phyloP scores from a whole-genome alignment of 2,329 filamentous ascomycete genomes.

The Arthrobotrys pseudoclavata region DNA sequence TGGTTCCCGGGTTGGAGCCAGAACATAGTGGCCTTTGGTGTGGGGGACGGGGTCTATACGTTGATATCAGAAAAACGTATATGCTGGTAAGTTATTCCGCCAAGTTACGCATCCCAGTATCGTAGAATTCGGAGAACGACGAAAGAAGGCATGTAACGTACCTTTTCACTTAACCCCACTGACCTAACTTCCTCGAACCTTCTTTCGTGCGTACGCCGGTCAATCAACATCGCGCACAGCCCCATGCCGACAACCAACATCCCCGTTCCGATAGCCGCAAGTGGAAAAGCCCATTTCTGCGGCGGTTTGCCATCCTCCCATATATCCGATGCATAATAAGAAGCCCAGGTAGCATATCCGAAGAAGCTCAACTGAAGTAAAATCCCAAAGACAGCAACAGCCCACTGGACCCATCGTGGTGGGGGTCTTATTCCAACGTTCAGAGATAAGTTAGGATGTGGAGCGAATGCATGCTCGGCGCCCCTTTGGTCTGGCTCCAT shows the following conservation, averaged over 20 bases:
- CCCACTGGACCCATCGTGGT: constrained; percentile 2
- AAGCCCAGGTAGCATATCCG: constrained; percentile 22
- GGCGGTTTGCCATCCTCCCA: constrained; percentile 4
- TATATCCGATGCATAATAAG: constrained; percentile 17
- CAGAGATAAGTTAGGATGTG: constrained; percentile 47
- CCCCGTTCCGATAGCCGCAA: constrained; percentile 39
- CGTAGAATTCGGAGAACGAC: no score
- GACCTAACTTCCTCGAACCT: not conserved
- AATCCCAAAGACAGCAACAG: constrained; percentile 48
- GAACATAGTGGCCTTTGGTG: constrained; percentile 14
- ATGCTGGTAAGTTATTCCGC: no score
- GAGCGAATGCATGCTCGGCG: not conserved
- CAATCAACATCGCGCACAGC: constrained; percentile 54
- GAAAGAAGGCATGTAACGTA: not conserved
- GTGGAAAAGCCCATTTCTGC: constrained; percentile 34
- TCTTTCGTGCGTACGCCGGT: constrained; percentile 11
- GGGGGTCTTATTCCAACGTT: constrained; percentile 52
- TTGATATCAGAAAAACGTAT: no score
- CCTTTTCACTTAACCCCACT: not conserved
- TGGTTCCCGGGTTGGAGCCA: constrained; percentile 60
- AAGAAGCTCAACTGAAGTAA: constrained; percentile 40
- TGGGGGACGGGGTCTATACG: not conserved
- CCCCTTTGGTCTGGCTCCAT: not conserved
- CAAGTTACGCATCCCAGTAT: no score
- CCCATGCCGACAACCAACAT: constrained; percentile 49